phyloP scores from a whole-genome alignment of 768 basidiomycete genomes.

The Pholiota conissans region DNA sequence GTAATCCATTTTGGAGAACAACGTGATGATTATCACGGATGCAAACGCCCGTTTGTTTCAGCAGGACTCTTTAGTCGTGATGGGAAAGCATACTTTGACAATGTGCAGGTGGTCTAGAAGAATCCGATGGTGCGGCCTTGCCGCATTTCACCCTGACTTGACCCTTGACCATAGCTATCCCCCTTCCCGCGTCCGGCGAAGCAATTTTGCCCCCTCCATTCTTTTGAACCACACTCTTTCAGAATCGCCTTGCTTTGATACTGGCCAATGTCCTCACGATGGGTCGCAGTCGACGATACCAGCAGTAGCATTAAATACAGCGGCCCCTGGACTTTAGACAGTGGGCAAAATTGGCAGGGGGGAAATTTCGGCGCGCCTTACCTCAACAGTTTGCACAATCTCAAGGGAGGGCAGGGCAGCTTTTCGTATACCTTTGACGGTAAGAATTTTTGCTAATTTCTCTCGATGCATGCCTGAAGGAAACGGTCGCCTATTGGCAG shows the following conservation, averaged over 20 bases:
- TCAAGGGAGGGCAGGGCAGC: slow-evolving; percentile 10
- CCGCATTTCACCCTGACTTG: no score
- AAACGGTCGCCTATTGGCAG: background rate
- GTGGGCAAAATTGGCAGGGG: background rate
- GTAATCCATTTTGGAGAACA: no score
- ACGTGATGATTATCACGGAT: no score
- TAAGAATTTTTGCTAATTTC: background rate
- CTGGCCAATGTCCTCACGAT: background rate
- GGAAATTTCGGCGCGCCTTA: slow-evolving; percentile 14
- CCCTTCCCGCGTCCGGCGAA: no score
- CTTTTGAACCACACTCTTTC: background rate
- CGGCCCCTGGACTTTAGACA: background rate
- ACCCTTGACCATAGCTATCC: no score
- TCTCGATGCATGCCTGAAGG: background rate
- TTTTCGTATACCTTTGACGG: slow-evolving; percentile 18
- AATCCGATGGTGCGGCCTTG: no score
- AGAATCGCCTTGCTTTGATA: no score
- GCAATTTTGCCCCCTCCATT: background rate
- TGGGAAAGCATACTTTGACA: no score
- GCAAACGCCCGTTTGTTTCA: no score
- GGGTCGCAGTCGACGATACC: background rate
- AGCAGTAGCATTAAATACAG: background rate
- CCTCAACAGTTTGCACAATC: slow-evolving; percentile 11
- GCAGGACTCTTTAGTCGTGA: no score
- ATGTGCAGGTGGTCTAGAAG: no score